phyloP scores from a whole-genome alignment of 495 filamentous ascomycete genomes.

The Talaromyces liani region DNA sequence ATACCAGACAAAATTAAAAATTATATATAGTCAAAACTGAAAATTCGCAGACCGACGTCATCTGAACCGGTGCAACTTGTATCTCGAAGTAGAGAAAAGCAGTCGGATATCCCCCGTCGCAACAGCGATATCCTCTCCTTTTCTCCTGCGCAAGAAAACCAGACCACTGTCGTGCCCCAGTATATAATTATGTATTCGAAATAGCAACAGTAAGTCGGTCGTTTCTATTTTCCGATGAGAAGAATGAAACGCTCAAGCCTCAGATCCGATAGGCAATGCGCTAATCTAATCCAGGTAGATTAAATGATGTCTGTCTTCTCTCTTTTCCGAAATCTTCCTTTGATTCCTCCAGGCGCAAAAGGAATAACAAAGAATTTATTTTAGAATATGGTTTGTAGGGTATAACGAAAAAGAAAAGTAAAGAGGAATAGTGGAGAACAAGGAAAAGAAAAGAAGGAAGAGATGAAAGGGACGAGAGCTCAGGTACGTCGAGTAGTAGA shows the following conservation, averaged over 20 bases:
- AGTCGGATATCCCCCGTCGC: neutral
- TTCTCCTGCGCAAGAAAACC: neutral
- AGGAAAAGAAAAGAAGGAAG: constrained; percentile 13
- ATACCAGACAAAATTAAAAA: neutral
- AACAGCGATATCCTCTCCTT: neutral
- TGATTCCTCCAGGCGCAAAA: neutral
- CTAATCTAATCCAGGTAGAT: constrained; percentile 2
- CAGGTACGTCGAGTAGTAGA: constrained; percentile 12
- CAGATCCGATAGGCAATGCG: constrained; percentile 2
- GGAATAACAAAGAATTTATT: constrained; percentile 7
- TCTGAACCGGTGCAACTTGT: neutral
- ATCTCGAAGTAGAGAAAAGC: neutral
- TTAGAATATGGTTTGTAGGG: constrained; percentile 3
- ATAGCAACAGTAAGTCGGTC: neutral
- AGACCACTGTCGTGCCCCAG: neutral
- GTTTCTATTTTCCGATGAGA: neutral
- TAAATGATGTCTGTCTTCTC: neutral
- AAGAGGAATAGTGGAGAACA: constrained; percentile 13
- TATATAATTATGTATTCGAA: neutral
- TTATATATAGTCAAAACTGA: neutral
- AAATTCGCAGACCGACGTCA: constrained; percentile 1
- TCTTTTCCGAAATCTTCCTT: neutral
- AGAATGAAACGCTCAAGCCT: neutral
- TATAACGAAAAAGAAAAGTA: constrained; percentile 3
- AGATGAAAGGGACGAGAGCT: constrained; percentile 14